phyloP scores from a whole-genome alignment of 2,329 filamentous ascomycete genomes.

The Alternaria sp. region DNA sequence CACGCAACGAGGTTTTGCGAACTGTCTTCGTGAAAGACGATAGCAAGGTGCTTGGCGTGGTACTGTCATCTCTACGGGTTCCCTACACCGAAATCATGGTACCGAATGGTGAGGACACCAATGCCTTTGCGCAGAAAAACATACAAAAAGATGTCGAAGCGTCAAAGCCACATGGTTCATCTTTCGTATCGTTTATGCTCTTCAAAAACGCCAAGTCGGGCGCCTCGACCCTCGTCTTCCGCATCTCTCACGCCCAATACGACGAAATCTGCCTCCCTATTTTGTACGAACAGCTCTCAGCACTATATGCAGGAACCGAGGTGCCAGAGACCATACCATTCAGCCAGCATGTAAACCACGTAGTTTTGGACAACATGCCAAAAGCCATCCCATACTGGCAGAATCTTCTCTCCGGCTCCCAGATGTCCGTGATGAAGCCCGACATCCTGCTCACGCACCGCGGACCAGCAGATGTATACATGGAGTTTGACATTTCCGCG shows the following conservation, averaged over 20 bases:
- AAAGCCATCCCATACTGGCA: constrained; percentile 68
- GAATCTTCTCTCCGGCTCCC: constrained; percentile 64
- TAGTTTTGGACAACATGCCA: constrained; percentile 53
- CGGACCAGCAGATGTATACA: constrained; percentile 41
- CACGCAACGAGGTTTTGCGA: constrained; percentile 69
- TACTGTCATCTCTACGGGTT: constrained; percentile 64
- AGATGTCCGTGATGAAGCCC: constrained; percentile 55
- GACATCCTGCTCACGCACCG: constrained; percentile 41
- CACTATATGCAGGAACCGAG: constrained; percentile 57
- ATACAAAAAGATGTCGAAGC: constrained; percentile 65
- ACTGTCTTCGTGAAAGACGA: constrained; percentile 68
- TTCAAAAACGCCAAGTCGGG: constrained; percentile 68
- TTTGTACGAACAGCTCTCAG: constrained; percentile 68
- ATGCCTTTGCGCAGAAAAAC: constrained; percentile 62
- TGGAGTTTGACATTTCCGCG: constrained; percentile 50
- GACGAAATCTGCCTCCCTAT: constrained; percentile 72
- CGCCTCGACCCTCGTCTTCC: constrained; percentile 62
- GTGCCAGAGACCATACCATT: constrained; percentile 53
- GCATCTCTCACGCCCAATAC: constrained; percentile 74
- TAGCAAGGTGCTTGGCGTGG: constrained; percentile 63
- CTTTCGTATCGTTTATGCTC: constrained; percentile 51
- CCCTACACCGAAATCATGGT: constrained; percentile 54
- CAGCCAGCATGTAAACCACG: constrained; percentile 57
- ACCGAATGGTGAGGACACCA: constrained; percentile 59
- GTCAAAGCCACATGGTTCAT: constrained; percentile 65